phyloP scores from a whole-genome alignment of 129 eudicot genomes.

The Kitagawia praeruptora region DNA sequence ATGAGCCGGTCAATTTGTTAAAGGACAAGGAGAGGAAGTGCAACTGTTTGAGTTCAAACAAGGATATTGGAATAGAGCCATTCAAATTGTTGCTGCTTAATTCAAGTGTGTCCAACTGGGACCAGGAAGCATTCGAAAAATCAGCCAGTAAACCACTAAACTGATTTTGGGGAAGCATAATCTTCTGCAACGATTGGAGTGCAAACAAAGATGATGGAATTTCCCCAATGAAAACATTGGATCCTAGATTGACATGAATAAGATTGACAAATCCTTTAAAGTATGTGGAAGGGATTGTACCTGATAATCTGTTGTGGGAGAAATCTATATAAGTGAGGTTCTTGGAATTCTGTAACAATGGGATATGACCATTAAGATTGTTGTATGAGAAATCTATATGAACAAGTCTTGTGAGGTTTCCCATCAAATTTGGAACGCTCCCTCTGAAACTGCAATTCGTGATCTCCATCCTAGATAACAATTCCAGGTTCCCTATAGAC shows the following conservation, averaged over 20 bases:
- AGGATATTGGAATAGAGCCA: slow-evolving; percentile 42
- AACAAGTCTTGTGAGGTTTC: slow-evolving; percentile 23
- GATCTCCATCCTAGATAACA: slow-evolving; percentile 34
- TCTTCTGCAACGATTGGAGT: slow-evolving; percentile 27
- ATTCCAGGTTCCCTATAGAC: slow-evolving; percentile 37
- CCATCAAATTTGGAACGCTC: slow-evolving; percentile 32
- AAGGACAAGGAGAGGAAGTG: slow-evolving; percentile 38
- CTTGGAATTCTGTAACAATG: slow-evolving; percentile 30
- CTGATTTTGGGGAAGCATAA: slow-evolving; percentile 42
- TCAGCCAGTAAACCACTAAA: slow-evolving; percentile 30
- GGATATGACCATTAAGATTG: slow-evolving; percentile 31
- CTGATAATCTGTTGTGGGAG: slow-evolving; percentile 37
- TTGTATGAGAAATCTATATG: slow-evolving; percentile 40
- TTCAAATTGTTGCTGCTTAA: slow-evolving; percentile 5
- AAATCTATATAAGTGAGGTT: slow-evolving; percentile 42
- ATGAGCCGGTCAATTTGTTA: slow-evolving; percentile 40
- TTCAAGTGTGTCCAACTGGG: slow-evolving; percentile 38
- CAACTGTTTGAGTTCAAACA: slow-evolving; percentile 37
- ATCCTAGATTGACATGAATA: slow-evolving; percentile 22
- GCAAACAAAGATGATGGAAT: slow-evolving; percentile 50
- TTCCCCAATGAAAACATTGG: slow-evolving; percentile 33
- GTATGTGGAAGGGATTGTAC: slow-evolving; percentile 26
- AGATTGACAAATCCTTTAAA: slow-evolving; percentile 40
- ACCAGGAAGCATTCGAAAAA: slow-evolving; percentile 1
- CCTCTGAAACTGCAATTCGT: slow-evolving; percentile 33